Evolutionary conservation across 2,329 filamentous ascomycete genomes (phyloP), one percentile per base, ranked within the genome.

Genomic region (Emergomyces orientalis): DNA sequence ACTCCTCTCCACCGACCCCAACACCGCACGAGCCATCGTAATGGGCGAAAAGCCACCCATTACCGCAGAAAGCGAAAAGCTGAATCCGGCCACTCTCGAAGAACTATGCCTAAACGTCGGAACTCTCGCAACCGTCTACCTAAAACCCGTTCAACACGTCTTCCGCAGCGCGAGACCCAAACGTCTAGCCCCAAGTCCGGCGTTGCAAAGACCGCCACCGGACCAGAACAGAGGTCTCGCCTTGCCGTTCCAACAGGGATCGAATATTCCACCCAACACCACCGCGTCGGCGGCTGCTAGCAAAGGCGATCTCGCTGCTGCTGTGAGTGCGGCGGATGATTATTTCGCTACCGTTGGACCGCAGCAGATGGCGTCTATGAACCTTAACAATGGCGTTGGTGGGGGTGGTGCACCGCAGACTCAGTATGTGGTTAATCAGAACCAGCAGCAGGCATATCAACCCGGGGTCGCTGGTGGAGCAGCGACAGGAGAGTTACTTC

Each of bases 1-100:
- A 4, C 83, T 99, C 17, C 82, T 99, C 1, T 96, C 91, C 1
- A 95, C 91, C 0, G 92, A 97, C 73, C 93, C 96, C 69, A 86
- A 88, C 59, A 86, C 88, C 0, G 94, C 94, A 1, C 94, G 89
- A 73, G 81, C 86, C 65, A 86, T 99, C 60, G 92, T 99, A 67
- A 97, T 99, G 93, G 93, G 94, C 64, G 89, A 96, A 69, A 99
- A 99, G 74, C 94, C 94, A 7, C 85, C 93, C 8, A 97, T 99
- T 75, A 96, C 92, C 1, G 93, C 94, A 41, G 94, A 99, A 76
- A 92, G 90, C 34, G 94, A 99, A 77, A 93, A 93, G 68, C 84
- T 99, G 2, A 94, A 99, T 72, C 88, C 92, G 0, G 82, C 84
- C 55, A 99, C 94, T 0, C 82, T 99, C 8, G 94, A 99, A 76